Evolutionary conservation across 345 rosid species (phyloP).

Genomic region (Camelina hispida): DNA sequence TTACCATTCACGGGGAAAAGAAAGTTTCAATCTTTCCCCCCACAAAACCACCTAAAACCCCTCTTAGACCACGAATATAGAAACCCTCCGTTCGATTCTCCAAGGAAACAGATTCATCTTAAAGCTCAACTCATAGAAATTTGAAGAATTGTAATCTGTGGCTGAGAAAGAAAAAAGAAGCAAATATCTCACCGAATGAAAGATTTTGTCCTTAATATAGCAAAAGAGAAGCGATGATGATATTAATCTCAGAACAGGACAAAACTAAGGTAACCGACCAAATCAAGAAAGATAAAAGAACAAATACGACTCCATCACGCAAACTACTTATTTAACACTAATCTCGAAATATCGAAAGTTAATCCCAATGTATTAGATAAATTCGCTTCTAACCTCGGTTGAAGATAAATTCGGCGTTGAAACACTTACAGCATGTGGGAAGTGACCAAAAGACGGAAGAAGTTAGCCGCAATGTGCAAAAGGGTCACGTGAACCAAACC

Average conservation of each 20-base stretch:
- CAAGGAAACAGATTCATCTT: slow-evolving; percentile 1
- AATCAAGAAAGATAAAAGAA: slow-evolving; percentile 17
- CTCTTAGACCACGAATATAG: neutral
- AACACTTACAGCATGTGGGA: slow-evolving; percentile 10
- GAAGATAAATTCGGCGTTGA: slow-evolving; percentile 13
- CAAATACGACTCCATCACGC: slow-evolving; percentile 24
- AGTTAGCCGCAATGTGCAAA: slow-evolving; percentile 38
- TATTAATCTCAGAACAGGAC: slow-evolving; percentile 8
- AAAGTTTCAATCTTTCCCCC: neutral
- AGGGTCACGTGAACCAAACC: slow-evolving; percentile 11
- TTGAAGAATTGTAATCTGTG: neutral
- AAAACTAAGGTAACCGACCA: slow-evolving; percentile 36
- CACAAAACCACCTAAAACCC: slow-evolving; percentile 27
- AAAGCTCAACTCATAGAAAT: neutral
- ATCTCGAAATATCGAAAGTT: slow-evolving; percentile 14
- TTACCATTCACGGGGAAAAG: slow-evolving; percentile 20
- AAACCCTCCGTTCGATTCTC: slow-evolving; percentile 14
- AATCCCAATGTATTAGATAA: slow-evolving; percentile 9
- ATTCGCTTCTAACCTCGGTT: slow-evolving; percentile 26
- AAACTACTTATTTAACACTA: neutral
- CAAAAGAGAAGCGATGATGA: slow-evolving; percentile 4
- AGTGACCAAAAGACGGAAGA: slow-evolving; percentile 36
- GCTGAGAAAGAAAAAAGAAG: slow-evolving; percentile 8
- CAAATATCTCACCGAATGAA: slow-evolving; percentile 14
- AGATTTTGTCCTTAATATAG: slow-evolving; percentile 22